A percentile compares a stretch with the other conserved stretches of the same genome.
These are phyloP conservation scores for Piper longum DNA, from an alignment of 164 flowering plant genomes.

Conservation along the genomic window DNA sequence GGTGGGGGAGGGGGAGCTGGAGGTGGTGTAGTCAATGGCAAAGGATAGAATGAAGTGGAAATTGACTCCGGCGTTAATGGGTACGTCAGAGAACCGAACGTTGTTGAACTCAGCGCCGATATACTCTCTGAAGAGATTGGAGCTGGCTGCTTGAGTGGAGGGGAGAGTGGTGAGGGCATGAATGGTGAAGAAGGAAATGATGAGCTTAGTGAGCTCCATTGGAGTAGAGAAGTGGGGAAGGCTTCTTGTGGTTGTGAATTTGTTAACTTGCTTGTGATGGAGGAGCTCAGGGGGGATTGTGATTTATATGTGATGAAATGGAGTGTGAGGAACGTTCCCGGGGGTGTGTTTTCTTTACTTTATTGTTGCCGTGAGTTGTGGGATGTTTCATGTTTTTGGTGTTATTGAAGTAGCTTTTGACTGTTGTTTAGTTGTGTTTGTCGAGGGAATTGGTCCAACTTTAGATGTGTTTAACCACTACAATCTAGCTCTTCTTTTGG, in stretches of 20 bases:
- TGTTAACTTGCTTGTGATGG: neutral
- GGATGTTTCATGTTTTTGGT: neutral
- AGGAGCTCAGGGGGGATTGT: neutral
- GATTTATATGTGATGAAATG: neutral
- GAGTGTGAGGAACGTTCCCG: neutral
- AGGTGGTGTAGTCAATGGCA: slow-evolving; percentile 51
- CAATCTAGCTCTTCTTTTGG: too few relatives aligned
- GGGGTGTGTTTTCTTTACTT: neutral
- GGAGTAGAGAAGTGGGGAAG: neutral
- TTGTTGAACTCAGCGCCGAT: slow-evolving; percentile 50
- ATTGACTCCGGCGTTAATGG: slow-evolving; percentile 30
- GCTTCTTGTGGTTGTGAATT: neutral
- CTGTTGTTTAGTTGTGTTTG: neutral
- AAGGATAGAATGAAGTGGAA: slow-evolving; percentile 67
- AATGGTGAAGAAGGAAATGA: neutral
- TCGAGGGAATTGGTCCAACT: neutral
- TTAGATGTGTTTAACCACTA: too few relatives aligned
- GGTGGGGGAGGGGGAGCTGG: slow-evolving; percentile 35
- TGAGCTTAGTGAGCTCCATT: neutral
- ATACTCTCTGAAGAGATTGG: slow-evolving; percentile 34
- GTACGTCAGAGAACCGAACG: slow-evolving; percentile 45
- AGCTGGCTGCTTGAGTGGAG: slow-evolving; percentile 12
- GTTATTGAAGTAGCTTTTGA: neutral
- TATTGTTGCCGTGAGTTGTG: neutral
- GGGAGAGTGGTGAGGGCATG: neutral